Evolutionary conservation across 352 stramenopile species (phyloP).

Genomic region (Pythium pyrilobum): DNA sequence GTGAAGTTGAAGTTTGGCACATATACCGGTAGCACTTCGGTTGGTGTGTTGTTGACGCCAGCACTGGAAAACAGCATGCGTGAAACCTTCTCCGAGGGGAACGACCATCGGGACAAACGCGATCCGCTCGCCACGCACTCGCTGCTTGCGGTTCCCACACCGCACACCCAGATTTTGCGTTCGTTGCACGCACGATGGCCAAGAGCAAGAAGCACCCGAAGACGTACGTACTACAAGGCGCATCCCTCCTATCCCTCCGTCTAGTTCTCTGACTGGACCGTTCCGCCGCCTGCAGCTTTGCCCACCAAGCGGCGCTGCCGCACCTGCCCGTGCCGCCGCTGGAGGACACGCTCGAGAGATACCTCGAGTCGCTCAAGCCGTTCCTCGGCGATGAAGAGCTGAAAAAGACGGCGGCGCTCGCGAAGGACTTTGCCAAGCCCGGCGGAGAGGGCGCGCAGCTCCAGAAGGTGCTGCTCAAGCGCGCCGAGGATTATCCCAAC

Average conservation of each 20-base stretch:
- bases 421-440: conserved; percentile 40
- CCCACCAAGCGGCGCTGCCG: conserved; percentile 58
- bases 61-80: background rate
- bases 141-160: no score
- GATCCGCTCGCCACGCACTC: no score
- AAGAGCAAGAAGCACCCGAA: conserved; percentile 17
- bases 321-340: conserved; percentile 82
- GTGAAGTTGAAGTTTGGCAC: background rate
- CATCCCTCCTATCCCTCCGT: background rate
- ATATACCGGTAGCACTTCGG: background rate
- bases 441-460: conserved; percentile 42
- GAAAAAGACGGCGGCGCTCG: conserved; percentile 27
- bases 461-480: conserved; percentile 43
- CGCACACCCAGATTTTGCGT: background rate
- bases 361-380: conserved; percentile 66
- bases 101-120: no score
- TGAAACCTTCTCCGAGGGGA: no score
- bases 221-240: background rate
- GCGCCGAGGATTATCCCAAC: conserved; percentile 39
- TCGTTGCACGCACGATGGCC: conserved; percentile 10
- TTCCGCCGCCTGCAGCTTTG: conserved; percentile 18
- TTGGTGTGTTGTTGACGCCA: conserved; percentile 4
- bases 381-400: conserved; percentile 55
- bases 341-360: conserved; percentile 79
- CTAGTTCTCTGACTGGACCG: background rate